These are phyloP conservation scores for Amanita fuliginea DNA, from an alignment of 768 basidiomycete species.

Conservation along the genomic window DNA sequence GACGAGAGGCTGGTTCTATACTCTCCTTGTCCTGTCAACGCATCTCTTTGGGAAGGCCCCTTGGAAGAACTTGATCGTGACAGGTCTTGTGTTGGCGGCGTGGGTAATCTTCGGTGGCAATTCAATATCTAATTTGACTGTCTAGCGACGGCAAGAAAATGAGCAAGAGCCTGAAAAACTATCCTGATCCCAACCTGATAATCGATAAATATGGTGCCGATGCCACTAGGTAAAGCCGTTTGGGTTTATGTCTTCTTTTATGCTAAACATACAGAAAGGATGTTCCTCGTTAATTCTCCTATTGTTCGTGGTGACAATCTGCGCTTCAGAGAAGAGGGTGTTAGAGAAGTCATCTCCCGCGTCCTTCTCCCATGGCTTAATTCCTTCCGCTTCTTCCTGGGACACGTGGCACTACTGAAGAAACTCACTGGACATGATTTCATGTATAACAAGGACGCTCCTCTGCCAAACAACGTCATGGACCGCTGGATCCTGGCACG, in stretches of 20 bases:
- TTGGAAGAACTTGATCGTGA: conserved; percentile 97
- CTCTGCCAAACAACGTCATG: conserved; percentile 88
- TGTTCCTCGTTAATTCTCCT: conserved; percentile 98
- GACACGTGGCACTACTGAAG: conserved; percentile 81
- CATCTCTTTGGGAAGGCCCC: conserved; percentile 90
- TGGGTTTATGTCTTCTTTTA: neutral
- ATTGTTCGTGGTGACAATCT: conserved; percentile 97
- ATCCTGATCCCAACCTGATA: conserved; percentile 89
- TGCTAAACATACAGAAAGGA: conserved; percentile 32
- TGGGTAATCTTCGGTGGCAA: conserved; percentile 29
- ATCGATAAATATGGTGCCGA: conserved; percentile 92
- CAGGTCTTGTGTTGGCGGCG: conserved; percentile 92
- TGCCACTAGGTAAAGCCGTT: conserved; percentile 62
- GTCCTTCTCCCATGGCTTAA: conserved; percentile 98
- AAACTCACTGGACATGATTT: conserved; percentile 72
- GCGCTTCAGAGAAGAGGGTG: conserved; percentile 96
- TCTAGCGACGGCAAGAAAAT: conserved; percentile 95
- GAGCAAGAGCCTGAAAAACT: conserved; percentile 96
- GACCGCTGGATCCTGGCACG: conserved; percentile 96
- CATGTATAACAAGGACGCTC: conserved; percentile 78
- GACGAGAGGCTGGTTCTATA: conserved; percentile 99
- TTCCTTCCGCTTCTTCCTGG: conserved; percentile 97
- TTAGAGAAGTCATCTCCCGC: conserved; percentile 92
- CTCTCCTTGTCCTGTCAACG: conserved; percentile 89
- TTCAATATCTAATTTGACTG: neutral